Evolutionary conservation across 2,329 filamentous ascomycete genomes (phyloP), one percentile per base, ranked within the genome.

Genomic region (Penicillium digitatum): DNA sequence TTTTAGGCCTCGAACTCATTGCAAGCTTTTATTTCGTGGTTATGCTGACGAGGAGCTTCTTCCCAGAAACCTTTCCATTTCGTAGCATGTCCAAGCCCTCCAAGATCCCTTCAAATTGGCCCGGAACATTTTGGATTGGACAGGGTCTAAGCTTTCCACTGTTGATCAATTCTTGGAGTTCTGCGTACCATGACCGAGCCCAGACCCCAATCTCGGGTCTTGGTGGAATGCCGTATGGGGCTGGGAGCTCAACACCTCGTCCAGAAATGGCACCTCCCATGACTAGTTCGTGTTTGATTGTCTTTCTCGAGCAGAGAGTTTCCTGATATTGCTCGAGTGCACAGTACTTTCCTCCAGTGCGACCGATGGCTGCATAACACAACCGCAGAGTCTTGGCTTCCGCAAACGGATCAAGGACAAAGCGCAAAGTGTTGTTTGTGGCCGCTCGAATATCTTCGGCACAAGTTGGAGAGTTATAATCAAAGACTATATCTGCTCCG

Each of bases 401-500:
- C 1, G 62, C 54, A 37, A 65, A 65, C 1, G 62, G 64, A 42
- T 66, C 63, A 3, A 65, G 58, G 1, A 46, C 58, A 48, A 57
- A 63, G 9, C 62, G 58, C 35, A 65, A 61, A 1, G 51, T 48
- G 38, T 81, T 72, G 29, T 74, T 64, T 8, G 69, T 70, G 20
- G 60, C 66, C 5, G 64, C 42, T 18, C 66, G 64, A 43, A 74
- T 72, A 14, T 72, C 64, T 5, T 63, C 55, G 1, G 62, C 69
- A 26, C 68, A 65, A 5, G 66, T 66, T 1, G 66, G 55, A 6
- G 70, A 69, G 20, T 66, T 65, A 45, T 75, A 75, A 50, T 75
- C 72, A 34, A 74, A 75, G 0, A 66, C 66, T 5, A 64, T 62
- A 24, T 68, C 68, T 1, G 73, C 73, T 4, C 72, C 73, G 27